These are phyloP conservation scores for Hyphopichia wangnamkhiaoensis DNA, from an alignment of 1,139 yeast genomes.

Conservation along the genomic window DNA sequence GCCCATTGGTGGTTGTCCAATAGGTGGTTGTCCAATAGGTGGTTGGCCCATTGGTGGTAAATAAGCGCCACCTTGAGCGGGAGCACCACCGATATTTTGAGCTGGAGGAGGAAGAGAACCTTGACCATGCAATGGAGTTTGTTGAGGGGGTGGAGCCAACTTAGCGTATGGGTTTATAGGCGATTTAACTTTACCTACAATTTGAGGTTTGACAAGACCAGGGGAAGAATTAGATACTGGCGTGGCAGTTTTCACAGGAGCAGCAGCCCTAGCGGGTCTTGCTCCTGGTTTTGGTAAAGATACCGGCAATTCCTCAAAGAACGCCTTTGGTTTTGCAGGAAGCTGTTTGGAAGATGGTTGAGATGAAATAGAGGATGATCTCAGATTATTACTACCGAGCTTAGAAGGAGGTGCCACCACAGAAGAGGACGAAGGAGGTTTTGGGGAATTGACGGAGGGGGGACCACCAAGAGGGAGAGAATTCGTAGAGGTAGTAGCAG, in stretches of 20 bases:
- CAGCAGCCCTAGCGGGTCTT: conserved; percentile 33
- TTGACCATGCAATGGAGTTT: background rate
- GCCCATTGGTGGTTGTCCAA: conserved; percentile 5
- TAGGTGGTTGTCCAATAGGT: conserved; percentile 12
- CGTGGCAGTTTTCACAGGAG: conserved; percentile 11
- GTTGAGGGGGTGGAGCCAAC: conserved; percentile 6
- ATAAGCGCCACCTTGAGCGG: conserved; percentile 1
- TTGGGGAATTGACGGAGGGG: background rate
- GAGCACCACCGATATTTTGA: background rate
- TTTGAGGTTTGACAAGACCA: conserved; percentile 1
- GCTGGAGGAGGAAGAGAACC: conserved; percentile 2
- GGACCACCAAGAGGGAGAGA: conserved; percentile 7
- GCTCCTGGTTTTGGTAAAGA: conserved; percentile 24
- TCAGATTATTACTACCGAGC: background rate
- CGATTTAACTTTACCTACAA: conserved; percentile 7
- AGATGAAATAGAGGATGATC: conserved; percentile 5
- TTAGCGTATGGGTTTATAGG: conserved; percentile 20
- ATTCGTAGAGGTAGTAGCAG: conserved; percentile 29
- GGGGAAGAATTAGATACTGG: conserved; percentile 3
- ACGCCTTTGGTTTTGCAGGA: conserved; percentile 24
- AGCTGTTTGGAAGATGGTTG: conserved; percentile 9
- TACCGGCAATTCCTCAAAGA: conserved; percentile 58
- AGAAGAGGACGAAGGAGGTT: conserved; percentile 11
- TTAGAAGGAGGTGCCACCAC: conserved; percentile 8
- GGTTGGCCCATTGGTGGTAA: conserved; percentile 9